Conservation (phyloP, 2,329 filamentous ascomycete species). For the Tolypocladium tropicale region DNA sequence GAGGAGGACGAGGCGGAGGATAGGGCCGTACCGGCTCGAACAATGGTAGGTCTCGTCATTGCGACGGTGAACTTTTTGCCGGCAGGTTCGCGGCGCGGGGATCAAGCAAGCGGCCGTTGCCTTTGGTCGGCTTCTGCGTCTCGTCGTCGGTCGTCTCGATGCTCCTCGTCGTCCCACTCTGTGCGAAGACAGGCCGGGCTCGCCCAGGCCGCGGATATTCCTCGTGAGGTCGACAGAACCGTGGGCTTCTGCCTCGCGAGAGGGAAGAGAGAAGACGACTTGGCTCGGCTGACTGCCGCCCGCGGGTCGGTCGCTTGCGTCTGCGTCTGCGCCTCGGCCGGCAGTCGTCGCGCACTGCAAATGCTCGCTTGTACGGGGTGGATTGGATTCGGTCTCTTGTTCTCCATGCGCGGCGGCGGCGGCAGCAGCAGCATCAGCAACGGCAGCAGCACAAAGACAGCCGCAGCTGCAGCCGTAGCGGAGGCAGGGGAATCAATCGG, state of each 20-base stretch:
- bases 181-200: background rate
- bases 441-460: background rate
- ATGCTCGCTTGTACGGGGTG: background rate
- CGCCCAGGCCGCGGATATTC: background rate
- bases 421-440: background rate
- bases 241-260: background rate
- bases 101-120: background rate
- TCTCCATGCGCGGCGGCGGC: background rate
- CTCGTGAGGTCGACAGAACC: background rate
- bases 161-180: background rate
- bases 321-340: background rate
- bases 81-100: background rate
- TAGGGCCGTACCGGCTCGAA: conserved; percentile 46
- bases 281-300: background rate
- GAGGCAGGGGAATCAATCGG: background rate
- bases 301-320: background rate
- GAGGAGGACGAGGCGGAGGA: conserved; percentile 2
- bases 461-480: background rate
- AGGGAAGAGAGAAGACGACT: background rate
- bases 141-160: background rate
- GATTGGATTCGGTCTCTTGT: background rate
- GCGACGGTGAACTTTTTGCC: conserved; percentile 9
- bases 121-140: background rate
- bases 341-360: background rate
- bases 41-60: conserved; percentile 50